Conservation (phyloP, 2,329 filamentous ascomycete species). For the Trichophyton schoenleinii region DNA sequence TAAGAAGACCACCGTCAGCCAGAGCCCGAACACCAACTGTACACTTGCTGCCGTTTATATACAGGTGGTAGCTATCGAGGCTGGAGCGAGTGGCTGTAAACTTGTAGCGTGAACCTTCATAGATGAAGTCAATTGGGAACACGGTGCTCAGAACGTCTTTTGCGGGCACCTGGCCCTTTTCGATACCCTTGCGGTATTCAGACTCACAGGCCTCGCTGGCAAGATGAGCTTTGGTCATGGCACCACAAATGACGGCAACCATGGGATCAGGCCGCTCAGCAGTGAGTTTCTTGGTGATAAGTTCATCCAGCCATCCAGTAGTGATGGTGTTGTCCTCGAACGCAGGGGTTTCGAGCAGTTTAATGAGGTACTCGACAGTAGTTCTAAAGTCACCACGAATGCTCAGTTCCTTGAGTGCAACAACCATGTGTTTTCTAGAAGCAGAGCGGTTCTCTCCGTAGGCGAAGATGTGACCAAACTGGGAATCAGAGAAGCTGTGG, state of each 20-base stretch:
- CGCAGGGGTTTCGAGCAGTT: conserved; percentile 92
- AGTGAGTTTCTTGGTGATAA: conserved; percentile 94
- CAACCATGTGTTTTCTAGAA: conserved; percentile 97
- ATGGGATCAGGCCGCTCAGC: conserved; percentile 89
- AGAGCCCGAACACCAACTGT: conserved; percentile 84
- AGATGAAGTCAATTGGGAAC: conserved; percentile 97
- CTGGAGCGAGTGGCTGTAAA: conserved; percentile 93
- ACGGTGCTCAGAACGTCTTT: conserved; percentile 97
- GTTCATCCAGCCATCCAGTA: conserved; percentile 95
- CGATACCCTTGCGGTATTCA: conserved; percentile 76
- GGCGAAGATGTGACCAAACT: conserved; percentile 98
- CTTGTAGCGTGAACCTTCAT: conserved; percentile 92
- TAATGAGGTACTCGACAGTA: conserved; percentile 97
- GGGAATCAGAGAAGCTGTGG: conserved; percentile 97
- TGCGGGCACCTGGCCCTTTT: conserved; percentile 93
- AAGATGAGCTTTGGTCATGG: conserved; percentile 85
- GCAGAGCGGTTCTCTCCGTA: conserved; percentile 96
- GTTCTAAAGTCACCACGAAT: conserved; percentile 99
- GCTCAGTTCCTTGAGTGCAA: conserved; percentile 94
- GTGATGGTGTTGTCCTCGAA: conserved; percentile 99
- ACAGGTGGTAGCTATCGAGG: conserved; percentile 86
- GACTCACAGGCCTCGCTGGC: conserved; percentile 80
- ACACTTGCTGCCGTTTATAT: conserved; percentile 97
- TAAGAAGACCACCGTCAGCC: conserved; percentile 82
- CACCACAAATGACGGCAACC: conserved; percentile 89